Evolutionary conservation across 2,329 filamentous ascomycete species (phyloP), one percentile per base, ranked within the genome.

Genomic region (Cercospora sp.): DNA sequence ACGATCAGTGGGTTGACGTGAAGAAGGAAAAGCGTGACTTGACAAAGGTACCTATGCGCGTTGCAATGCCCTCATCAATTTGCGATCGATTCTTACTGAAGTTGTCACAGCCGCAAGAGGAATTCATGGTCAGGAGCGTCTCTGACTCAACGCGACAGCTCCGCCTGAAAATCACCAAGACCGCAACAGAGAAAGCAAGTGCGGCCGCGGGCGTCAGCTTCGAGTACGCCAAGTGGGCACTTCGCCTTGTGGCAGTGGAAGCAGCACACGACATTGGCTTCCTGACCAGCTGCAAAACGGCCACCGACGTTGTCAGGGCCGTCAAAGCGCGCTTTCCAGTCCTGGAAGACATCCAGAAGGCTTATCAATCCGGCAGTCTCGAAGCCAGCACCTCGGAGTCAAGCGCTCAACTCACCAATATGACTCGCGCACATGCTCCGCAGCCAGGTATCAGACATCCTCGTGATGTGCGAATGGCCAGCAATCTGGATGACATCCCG

Each of bases 261-360:
- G 60, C 64, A 10, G 64, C 69, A 2, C 66, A 64, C 31, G 68
- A 68, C 10, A 60, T 72, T 20, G 68, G 68, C 59, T 70, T 65
- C 58, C 42, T 70, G 3, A 42, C 57, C 4, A 59, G 48, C 28
- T 67, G 65, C 39, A 62, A 65, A 13, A 69, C 68, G 9, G 66
- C 64, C 39, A 65, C 55, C 3, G 64, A 65, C 16, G 65, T 57
- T 9, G 61, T 69, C 12, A 12, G 45, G 7, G 60, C 57, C n/a
- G 48, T 69, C 51, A 68, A 68, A 42, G 16, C 39, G 13, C 62
- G 64, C 31, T 70, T 70, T 33, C 66, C 70, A 7, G n/a, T 69
- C 7, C 30, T 72, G 8, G 60, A 70, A 42, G 70, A 72, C 42
- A 67, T 72, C 20, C 53, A 70, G 58, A 18, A 20, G 18, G 70